Evolutionary conservation across 2,329 filamentous ascomycete genomes (phyloP).

Genomic region (Colletotrichum lini): DNA sequence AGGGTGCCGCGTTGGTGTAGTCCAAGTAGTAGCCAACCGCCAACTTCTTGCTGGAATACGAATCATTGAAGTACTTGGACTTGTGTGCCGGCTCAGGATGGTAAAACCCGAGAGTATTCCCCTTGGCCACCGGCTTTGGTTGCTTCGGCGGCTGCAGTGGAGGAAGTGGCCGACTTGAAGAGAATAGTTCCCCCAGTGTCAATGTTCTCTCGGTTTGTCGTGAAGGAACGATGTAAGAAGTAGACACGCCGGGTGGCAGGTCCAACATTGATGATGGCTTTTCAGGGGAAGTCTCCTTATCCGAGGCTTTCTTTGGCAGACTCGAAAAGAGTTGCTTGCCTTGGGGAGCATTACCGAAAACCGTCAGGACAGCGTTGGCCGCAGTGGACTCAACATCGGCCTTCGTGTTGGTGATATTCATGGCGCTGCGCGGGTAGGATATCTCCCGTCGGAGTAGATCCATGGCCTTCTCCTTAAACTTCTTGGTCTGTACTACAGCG

Average conservation of each 20-base stretch:
- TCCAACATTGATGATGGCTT: conserved; percentile 5
- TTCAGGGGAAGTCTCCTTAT: conserved; percentile 59
- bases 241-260: conserved; percentile 81
- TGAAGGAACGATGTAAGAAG: conserved; percentile 72
- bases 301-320: conserved; percentile 73
- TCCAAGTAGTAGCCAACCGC: conserved; percentile 79
- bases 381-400: conserved; percentile 56
- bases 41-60: conserved; percentile 77
- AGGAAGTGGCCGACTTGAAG: conserved; percentile 75
- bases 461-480: conserved; percentile 75
- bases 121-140: conserved; percentile 78
- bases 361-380: conserved; percentile 75
- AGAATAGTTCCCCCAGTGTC: conserved; percentile 82
- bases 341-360: conserved; percentile 81
- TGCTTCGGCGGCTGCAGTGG: conserved; percentile 80
- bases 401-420: conserved; percentile 52
- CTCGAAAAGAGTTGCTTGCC: conserved; percentile 90
- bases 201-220: conserved; percentile 63
- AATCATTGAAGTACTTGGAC: conserved; percentile 66
- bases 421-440: conserved; percentile 61
- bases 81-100: conserved; percentile 70
- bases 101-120: conserved; percentile 67
- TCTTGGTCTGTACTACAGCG: conserved; percentile 58
- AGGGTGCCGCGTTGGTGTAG: conserved; percentile 74
- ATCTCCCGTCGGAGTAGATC: conserved; percentile 74